A percentile compares a stretch with the other conserved stretches of the same genome.
These are phyloP conservation scores for Psilocybe cubensis DNA, from an alignment of 768 basidiomycete genomes.

Conservation along the genomic window DNA sequence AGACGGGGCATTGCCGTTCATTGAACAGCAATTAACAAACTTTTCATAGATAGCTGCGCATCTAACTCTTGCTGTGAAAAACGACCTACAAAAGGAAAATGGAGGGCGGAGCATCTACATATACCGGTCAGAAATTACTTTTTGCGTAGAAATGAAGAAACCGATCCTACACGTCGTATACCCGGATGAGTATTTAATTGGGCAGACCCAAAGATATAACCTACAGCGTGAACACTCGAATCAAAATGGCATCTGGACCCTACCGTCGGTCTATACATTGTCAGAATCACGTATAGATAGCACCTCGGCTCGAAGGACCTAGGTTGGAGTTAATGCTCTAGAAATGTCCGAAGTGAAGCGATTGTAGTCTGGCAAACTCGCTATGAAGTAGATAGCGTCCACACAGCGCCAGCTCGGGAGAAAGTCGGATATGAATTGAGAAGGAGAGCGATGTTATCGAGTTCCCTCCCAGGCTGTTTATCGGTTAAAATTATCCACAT, in stretches of 20 bases:
- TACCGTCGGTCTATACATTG: not conserved
- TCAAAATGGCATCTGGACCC: too few species aligned
- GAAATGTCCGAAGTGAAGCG: not conserved
- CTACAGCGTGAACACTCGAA: not conserved
- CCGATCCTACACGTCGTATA: not conserved
- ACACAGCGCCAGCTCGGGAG: conserved; percentile 4
- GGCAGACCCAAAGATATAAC: not conserved
- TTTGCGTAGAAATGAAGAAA: not conserved
- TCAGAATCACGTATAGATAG: not conserved
- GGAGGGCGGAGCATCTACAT: not conserved
- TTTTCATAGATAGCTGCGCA: not conserved
- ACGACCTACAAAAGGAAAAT: not conserved
- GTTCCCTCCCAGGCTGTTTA: not conserved
- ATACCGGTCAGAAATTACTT: not conserved
- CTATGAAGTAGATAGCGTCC: not conserved
- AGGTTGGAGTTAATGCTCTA: not conserved
- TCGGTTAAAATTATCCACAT: not conserved
- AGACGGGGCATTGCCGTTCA: not conserved
- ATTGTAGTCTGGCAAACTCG: not conserved
- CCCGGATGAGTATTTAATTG: not conserved
- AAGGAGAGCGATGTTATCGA: not conserved
- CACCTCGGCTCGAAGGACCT: not conserved
- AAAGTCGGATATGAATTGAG: conserved; percentile 14
- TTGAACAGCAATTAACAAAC: not conserved
- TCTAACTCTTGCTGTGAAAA: conserved; percentile 1